Percentiles rank a stretch among this genome's conserved stretches.
These are phyloP conservation scores for Maudiozyma bulderi DNA, from an alignment of 805 yeast species.

Conservation along the genomic window DNA sequence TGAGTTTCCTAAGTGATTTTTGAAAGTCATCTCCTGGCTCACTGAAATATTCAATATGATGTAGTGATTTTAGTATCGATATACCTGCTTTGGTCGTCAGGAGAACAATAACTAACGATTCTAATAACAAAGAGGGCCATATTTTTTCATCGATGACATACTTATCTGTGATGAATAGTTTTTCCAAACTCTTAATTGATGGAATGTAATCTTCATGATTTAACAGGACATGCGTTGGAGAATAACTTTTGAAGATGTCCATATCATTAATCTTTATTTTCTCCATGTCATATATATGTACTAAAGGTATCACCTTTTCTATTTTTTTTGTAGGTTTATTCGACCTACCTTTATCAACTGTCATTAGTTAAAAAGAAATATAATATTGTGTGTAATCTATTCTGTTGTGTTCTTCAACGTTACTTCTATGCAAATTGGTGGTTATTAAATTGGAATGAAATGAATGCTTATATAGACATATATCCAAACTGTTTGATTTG, in stretches of 20 bases:
- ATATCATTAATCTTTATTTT: background rate
- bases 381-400: background rate
- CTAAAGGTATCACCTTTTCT: background rate
- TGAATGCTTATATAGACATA: background rate
- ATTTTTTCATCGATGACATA: slow-evolving; percentile 2
- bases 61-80: slow-evolving; percentile 9
- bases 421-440: background rate
- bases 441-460: background rate
- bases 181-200: slow-evolving; percentile 3
- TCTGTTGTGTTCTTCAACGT: background rate
- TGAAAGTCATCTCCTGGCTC: background rate
- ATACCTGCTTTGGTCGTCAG: slow-evolving; percentile 20
- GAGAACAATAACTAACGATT: slow-evolving; percentile 10
- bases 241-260: background rate
- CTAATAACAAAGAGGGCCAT: background rate
- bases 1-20: background rate
- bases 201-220: slow-evolving; percentile 2
- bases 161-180: background rate
- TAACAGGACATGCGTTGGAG: background rate
- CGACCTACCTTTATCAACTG: too few species aligned
- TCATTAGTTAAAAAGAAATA: too few species aligned
- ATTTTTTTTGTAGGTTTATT: background rate
- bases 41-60: background rate
- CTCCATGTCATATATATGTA: background rate
- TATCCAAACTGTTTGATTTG: background rate